Conservation (phyloP, 2,329 filamentous ascomycete genomes). For the Orbilia oligospora region DNA sequence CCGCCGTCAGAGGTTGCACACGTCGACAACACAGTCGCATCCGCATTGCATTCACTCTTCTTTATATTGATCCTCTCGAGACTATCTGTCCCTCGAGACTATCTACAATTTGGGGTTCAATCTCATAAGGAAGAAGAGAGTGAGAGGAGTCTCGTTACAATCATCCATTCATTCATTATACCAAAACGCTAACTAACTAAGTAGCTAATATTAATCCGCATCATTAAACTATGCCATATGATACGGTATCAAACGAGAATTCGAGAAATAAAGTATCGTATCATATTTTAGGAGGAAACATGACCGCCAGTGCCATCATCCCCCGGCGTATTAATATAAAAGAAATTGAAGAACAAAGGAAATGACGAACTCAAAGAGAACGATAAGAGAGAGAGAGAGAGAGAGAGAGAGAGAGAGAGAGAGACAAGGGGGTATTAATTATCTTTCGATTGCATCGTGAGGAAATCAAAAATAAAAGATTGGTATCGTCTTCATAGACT, state of each 20-base stretch:
- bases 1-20: background rate
- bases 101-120: too few species aligned
- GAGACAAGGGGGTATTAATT: background rate
- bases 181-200: too few species aligned
- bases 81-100: too few species aligned
- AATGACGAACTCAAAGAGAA: background rate
- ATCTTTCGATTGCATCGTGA: background rate
- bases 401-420: background rate
- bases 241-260: too few species aligned
- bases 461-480: background rate
- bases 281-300: constrained; percentile 18
- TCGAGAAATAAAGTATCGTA: too few species aligned
- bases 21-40: background rate
- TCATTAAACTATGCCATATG: too few species aligned
- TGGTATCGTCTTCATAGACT: background rate
- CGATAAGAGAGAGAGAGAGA: background rate
- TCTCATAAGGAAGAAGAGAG: too few species aligned
- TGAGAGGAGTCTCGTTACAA: background rate
- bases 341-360: background rate
- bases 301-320: constrained; percentile 49
- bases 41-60: too few species aligned
- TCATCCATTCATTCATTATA: background rate
- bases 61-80: too few species aligned
- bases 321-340: background rate
- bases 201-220: too few species aligned